Base-by-base conservation (phyloP, 495 filamentous ascomycete species). In the Xylaria nigripes region DNA sequence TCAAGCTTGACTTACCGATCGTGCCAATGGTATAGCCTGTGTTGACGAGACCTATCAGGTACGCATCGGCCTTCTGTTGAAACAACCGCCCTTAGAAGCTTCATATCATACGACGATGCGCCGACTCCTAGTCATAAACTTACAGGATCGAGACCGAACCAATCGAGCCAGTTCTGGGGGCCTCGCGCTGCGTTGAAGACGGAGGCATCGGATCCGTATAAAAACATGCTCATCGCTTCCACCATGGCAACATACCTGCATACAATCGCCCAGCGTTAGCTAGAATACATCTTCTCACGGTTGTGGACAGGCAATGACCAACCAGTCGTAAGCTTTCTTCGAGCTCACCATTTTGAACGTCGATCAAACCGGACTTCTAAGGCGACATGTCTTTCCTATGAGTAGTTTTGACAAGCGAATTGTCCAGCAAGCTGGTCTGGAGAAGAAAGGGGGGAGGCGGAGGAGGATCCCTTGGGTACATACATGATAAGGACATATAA, bases 161-260 rank as follows among this genome's bases (percentile, higher is more conserved):
- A 84, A 15, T 71, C 73, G 6, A 77, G 64, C 81, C 81, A 84
- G 57, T 82, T 78, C 7, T 73, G 62, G 7, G 76, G 81, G 23
- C 75, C 77, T 59, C 82, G 81, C 18, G 83, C 77, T 21, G 80
- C 80, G 62, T 84, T 84, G 71, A 75, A 85, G 9, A 84, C 80
- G 1, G 80, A 82, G 23, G 81, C 80, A 73, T 85, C 81, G 55
- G 83, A 85, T 10, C 82, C 81, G 60, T 83, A 85, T 15, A 85
- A 68, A 15, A 83, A 80, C 82, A 85, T 85, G 61, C 81, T 84
- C 65, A 79, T 72, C 60, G 81, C 81, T 29, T 81, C 81, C 46
- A 84, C 76, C 24, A 79, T 66, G 43, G 81, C 81, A 47, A 81
- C 75, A 67, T 81, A 83, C 81, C 81, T 82, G 49, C 24, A 54